Conservation (phyloP, 2,329 filamentous ascomycete genomes). For the Monilinia polystroma region DNA sequence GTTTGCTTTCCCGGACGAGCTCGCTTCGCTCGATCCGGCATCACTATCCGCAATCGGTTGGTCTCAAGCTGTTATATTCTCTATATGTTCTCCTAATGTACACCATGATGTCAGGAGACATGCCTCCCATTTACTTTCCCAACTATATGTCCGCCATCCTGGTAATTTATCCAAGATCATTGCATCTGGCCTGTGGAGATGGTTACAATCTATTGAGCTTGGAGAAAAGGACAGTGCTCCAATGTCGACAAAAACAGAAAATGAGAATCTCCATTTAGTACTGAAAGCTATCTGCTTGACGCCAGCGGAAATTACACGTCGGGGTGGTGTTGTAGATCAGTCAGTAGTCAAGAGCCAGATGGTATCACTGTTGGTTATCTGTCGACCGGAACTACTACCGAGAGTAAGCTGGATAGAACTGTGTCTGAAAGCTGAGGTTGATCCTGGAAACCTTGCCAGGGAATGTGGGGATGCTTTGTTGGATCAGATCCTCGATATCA, state of each 20-base stretch:
- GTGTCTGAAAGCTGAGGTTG: conserved; percentile 74
- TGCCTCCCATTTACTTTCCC: conserved; percentile 60
- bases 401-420: conserved; percentile 84
- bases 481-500: conserved; percentile 58
- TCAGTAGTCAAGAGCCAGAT: conserved; percentile 66
- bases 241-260: conserved; percentile 61
- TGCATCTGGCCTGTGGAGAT: conserved; percentile 74
- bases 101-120: conserved; percentile 63
- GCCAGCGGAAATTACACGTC: conserved; percentile 49
- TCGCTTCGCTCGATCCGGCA: conserved; percentile 48
- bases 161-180: conserved; percentile 60
- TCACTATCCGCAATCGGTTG: conserved; percentile 64
- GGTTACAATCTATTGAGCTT: conserved; percentile 65
- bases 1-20: conserved; percentile 55
- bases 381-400: conserved; percentile 74
- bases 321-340: conserved; percentile 47
- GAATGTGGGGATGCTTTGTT: conserved; percentile 65
- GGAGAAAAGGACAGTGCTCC: conserved; percentile 79
- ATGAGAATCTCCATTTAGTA: conserved; percentile 60
- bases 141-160: conserved; percentile 62
- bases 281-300: conserved; percentile 63
- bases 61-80: conserved; percentile 82
- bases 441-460: conserved; percentile 75
- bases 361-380: conserved; percentile 73
- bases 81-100: conserved; percentile 63